Base-by-base conservation (phyloP, 106 monocot genomes). In the Dendrobium huoshanense region DNA sequence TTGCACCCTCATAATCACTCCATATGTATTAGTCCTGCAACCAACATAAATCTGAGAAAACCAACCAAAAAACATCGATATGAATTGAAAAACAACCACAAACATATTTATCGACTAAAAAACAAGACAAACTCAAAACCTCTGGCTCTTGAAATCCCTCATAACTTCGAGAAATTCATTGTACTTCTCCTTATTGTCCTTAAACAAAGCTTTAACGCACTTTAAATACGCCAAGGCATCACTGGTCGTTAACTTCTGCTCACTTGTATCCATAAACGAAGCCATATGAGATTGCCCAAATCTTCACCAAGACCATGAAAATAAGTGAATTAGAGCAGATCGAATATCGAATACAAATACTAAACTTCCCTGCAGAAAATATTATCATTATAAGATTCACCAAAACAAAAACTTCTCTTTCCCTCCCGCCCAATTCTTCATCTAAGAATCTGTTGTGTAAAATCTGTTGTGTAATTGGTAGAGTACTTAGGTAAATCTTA, bases 141-240 rank as follows among this genome's bases (percentile, higher is more conserved):
- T 93, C 44, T 96, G 87, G 83, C 88, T 85, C 82, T 91, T 91
- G 84, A 93, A 96, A 81, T 93, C 96, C 83, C 88, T 90, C 88
- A 96, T 91, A 76, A 91, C 89, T 75, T 91, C 89, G 43, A 93
- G 86, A 76, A 96, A 96, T 76, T 93, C 89, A 81, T 89, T 87
- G 61, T 93, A 96, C 81, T 93, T 96, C 20, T 91, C 96, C 78
- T 80, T 91, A 20, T 90, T 87, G 40, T 93, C 88, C 31, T 91
- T 91, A 81, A 93, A 91, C 78, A 91, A 89, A 58, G 88, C 89
- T 78, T 93, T 91, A 55, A 96, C 91, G 7, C 82, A 79, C 87
- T 91, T 93, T 81, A 93, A 80, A 85, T 96, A 96, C 31, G 86
- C 81, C 18, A 93, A 81, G 37, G 92, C 95, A 83, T 96, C 95